phyloP scores from a whole-genome alignment of 768 basidiomycete species.

The Candolleomyces eurysporus region DNA sequence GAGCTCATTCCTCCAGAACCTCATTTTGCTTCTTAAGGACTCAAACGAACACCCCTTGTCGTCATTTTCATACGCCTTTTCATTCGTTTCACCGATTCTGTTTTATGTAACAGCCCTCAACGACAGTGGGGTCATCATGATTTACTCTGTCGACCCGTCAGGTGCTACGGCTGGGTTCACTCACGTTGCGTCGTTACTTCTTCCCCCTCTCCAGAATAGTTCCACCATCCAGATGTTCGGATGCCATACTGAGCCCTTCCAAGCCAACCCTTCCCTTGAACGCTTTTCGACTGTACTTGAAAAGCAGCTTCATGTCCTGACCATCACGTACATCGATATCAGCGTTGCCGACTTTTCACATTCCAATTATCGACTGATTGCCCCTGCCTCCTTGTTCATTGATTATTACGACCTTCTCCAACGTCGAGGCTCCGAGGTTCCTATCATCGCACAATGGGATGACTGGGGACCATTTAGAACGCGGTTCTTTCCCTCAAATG shows the following conservation, averaged over 20 bases:
- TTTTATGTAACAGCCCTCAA: slow-evolving; percentile 38
- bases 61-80: slow-evolving; percentile 37
- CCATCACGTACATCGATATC: slow-evolving; percentile 1
- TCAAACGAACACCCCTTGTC: slow-evolving; percentile 21
- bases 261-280: background rate
- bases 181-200: slow-evolving; percentile 4
- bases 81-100: slow-evolving; percentile 43
- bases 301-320: slow-evolving; percentile 4
- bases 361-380: slow-evolving; percentile 1
- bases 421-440: background rate
- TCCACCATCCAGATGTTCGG: background rate
- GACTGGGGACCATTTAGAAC: slow-evolving; percentile 9
- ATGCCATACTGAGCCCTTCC: slow-evolving; percentile 1
- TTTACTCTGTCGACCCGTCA: slow-evolving; percentile 38
- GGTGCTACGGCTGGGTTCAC: slow-evolving; percentile 1
- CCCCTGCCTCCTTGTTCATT: slow-evolving; percentile 5
- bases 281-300: background rate
- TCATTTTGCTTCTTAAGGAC: slow-evolving; percentile 24
- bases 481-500: background rate
- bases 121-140: slow-evolving; percentile 35
- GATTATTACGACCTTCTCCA: slow-evolving; percentile 3
- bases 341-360: slow-evolving; percentile 6
- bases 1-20: background rate
- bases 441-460: slow-evolving; percentile 7
- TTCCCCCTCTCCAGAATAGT: background rate